A percentile compares a stretch with the other conserved stretches of the same genome.
phyloP scores from a whole-genome alignment of 1,284 basidiomycete genomes.

The Leccinum fallax region DNA sequence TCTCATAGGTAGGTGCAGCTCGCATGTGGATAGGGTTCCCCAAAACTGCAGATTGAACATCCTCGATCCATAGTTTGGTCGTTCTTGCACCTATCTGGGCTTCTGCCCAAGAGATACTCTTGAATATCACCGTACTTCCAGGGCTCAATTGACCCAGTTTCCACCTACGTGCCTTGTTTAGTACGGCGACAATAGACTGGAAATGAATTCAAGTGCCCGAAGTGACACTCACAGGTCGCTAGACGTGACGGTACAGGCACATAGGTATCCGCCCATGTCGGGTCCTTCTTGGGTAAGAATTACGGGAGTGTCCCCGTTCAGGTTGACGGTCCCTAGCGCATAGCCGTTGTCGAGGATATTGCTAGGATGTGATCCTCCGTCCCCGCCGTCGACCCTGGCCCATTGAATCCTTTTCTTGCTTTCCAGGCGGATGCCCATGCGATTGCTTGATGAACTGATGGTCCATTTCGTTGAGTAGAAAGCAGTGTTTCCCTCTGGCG shows the following conservation, averaged over 20 bases:
- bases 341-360: constrained; percentile 76
- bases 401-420: constrained; percentile 48
- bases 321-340: constrained; percentile 57
- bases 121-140: constrained; percentile 53
- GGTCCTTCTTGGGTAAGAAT: constrained; percentile 65
- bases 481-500: constrained; percentile 43
- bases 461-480: constrained; percentile 57
- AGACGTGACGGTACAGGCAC: constrained; percentile 54
- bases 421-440: constrained; percentile 59
- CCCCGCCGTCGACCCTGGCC: constrained; percentile 63
- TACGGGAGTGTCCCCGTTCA: constrained; percentile 77
- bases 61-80: constrained; percentile 36
- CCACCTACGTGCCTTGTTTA: constrained; percentile 47
- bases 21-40: background rate
- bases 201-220: background rate
- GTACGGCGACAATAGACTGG: background rate
- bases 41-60: constrained; percentile 21
- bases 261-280: constrained; percentile 66
- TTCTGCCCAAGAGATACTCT: constrained; percentile 46
- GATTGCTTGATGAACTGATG: constrained; percentile 59
- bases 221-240: constrained; percentile 48
- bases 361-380: constrained; percentile 73
- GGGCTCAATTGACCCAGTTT: constrained; percentile 64
- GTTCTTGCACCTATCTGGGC: constrained; percentile 35
- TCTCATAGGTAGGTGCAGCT: background rate